phyloP scores from a whole-genome alignment of 2,329 filamentous ascomycete genomes.

The Fusarium udum region DNA sequence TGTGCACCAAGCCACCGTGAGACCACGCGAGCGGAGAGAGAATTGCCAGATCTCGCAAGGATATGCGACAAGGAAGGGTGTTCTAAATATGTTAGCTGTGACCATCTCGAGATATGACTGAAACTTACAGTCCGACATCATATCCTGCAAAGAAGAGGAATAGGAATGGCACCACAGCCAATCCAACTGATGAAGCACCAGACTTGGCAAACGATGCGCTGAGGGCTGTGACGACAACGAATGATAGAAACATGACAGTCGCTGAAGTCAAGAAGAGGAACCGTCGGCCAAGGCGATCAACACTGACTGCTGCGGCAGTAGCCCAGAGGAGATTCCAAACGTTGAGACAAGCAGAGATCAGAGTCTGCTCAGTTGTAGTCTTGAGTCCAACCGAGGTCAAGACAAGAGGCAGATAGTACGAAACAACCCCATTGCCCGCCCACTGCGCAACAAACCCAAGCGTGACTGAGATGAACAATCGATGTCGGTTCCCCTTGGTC shows the following conservation, averaged over 20 bases:
- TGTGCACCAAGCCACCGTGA: not conserved
- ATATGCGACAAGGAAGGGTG: not conserved
- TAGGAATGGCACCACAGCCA: not conserved
- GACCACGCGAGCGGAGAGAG: not conserved
- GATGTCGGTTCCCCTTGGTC: slow-evolving; percentile 6
- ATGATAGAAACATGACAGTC: not conserved
- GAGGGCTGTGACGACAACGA: not conserved
- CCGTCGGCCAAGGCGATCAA: not conserved
- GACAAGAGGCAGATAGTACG: slow-evolving; percentile 3
- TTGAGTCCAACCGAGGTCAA: not conserved
- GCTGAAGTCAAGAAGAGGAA: not conserved
- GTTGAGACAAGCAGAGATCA: not conserved
- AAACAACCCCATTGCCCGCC: slow-evolving; percentile 8
- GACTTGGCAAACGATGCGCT: not conserved
- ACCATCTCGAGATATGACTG: rapidly evolving
- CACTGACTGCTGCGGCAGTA: not conserved
- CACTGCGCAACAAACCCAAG: not conserved
- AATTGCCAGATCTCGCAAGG: slow-evolving; percentile 13
- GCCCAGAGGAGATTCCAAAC: slow-evolving; percentile 9
- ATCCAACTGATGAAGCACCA: not conserved
- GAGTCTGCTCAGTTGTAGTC: not conserved
- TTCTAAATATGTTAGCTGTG: not conserved
- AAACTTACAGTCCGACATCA: slow-evolving; percentile 1
- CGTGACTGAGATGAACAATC: not conserved
- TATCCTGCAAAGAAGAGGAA: slow-evolving; percentile 12